Evolutionary conservation across 2,329 filamentous ascomycete species (phyloP), one percentile per base, ranked within the genome.

Genomic region (Botrytis paeoniae): DNA sequence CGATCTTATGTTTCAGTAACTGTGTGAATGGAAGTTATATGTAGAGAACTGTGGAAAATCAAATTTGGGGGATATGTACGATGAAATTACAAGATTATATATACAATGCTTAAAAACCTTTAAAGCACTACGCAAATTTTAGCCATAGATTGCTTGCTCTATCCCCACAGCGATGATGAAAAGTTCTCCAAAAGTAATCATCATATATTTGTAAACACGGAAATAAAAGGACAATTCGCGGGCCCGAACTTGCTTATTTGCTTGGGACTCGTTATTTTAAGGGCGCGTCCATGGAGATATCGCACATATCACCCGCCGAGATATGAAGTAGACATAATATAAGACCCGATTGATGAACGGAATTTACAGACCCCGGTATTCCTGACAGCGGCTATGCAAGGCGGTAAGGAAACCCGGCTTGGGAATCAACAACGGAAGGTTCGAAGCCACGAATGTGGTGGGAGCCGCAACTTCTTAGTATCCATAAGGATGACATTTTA

Each of bases 371-470:
- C 29, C 62, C 62, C 62, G 48, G 16, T 35, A 54, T 54, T 51
- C 18, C 37, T 20, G 35, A 41, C 32, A 54, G 45, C 45, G 65
- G 65, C 25, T 68, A 68, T 54, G 22, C n/a, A 57, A 29, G n/a
- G 18, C 39, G 64, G 64, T 66, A 66, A 51, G 35, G 45, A 66
- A 66, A 25, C 64, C 43, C 43, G 43, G 29, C 61, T 51, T 66
- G 43, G 14, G 64, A 51, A 51, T 51, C 22, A 35, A 22, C 22
- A 18, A 37, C 35, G 4, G 32, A 66, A 66, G 20, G 37, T 51
- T 66, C 43, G 35, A 45, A 64, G 39, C 61, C 39, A 62, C 12
- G 14, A 62, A 29, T 41, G 37, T n/a, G n/a, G 18, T 64, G n/a
- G 25, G 61, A 43, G 61, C 39, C 39, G n/a, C 61, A 22, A 45